Evolutionary conservation across 129 eudicot species (phyloP).

Genomic region (Saposhnikovia divaricata): DNA sequence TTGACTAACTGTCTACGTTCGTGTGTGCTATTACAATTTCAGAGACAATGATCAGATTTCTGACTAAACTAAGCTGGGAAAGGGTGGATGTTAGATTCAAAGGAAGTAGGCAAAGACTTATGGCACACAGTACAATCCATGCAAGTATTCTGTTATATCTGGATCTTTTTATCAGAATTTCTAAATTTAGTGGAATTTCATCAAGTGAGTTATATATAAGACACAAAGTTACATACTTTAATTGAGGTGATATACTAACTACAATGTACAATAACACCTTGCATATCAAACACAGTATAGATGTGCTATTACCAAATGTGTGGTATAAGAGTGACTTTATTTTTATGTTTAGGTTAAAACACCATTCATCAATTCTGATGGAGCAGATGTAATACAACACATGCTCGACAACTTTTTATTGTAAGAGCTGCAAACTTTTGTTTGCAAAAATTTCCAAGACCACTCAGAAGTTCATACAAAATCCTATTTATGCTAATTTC

Average conservation of each 20-base stretch:
- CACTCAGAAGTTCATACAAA: not conserved
- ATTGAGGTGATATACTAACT: not conserved
- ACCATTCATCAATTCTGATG: conserved; percentile 61
- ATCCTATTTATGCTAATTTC: not conserved
- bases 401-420: conserved; percentile 64
- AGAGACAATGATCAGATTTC: conserved; percentile 71
- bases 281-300: too few relatives aligned
- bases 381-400: conserved; percentile 76
- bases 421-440: conserved; percentile 9
- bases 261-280: not conserved
- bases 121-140: conserved; percentile 94
- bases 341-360: conserved; percentile 52
- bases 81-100: conserved; percentile 80
- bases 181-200: not conserved
- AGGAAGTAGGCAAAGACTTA: conserved; percentile 67
- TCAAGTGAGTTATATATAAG: not conserved
- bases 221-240: not conserved
- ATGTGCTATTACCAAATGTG: not conserved
- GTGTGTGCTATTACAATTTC: conserved; percentile 14
- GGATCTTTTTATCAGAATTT: conserved; percentile 9
- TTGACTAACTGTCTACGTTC: not conserved
- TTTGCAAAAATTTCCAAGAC: not conserved
- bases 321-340: not conserved
- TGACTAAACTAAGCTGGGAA: conserved; percentile 79
- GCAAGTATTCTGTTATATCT: conserved; percentile 31